A percentile compares a stretch with the other conserved stretches of the same genome.
Conservation (phyloP, 106 monocot species). For the Apostasia shenzhenica region DNA sequence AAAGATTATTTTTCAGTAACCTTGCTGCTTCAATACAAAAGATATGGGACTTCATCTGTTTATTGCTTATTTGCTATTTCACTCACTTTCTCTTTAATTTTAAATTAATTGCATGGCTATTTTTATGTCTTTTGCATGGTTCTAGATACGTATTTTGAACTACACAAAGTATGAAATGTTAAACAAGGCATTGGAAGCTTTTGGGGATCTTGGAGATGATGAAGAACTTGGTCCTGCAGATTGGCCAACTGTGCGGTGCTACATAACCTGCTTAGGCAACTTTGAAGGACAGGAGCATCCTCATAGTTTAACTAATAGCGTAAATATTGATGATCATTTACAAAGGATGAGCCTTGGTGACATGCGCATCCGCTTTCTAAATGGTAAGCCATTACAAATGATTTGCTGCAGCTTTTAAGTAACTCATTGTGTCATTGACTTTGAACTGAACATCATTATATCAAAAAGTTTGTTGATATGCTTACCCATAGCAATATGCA, state of each 20-base stretch:
- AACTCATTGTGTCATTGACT: too few species aligned
- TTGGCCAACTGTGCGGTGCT: slow-evolving; percentile 53
- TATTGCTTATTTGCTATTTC: too few species aligned
- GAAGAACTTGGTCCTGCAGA: slow-evolving; percentile 78
- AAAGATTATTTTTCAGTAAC: too few species aligned
- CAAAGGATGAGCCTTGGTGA: slow-evolving; percentile 46
- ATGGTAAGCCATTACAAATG: slow-evolving; percentile 32
- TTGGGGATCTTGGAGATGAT: slow-evolving; percentile 71
- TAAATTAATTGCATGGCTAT: too few species aligned
- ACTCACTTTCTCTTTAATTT: too few species aligned
- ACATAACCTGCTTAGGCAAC: slow-evolving; percentile 52
- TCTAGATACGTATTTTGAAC: slow-evolving; percentile 53
- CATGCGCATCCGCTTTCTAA: slow-evolving; percentile 55
- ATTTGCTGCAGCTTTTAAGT: too few species aligned
- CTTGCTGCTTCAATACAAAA: too few species aligned
- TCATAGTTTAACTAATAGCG: slow-evolving; percentile 30
- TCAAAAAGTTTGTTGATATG: too few species aligned
- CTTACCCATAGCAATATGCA: too few species aligned
- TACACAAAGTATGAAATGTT: slow-evolving; percentile 75
- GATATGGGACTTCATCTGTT: too few species aligned
- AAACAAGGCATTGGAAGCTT: slow-evolving; percentile 63
- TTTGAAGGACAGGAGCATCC: slow-evolving; percentile 43
- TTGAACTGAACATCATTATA: too few species aligned
- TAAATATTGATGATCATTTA: slow-evolving; percentile 25
- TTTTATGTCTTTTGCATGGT: not conserved